Evolutionary conservation across 371 early-diverging fungal species (phyloP).

Genomic region (Actinomortierella ambigua): DNA sequence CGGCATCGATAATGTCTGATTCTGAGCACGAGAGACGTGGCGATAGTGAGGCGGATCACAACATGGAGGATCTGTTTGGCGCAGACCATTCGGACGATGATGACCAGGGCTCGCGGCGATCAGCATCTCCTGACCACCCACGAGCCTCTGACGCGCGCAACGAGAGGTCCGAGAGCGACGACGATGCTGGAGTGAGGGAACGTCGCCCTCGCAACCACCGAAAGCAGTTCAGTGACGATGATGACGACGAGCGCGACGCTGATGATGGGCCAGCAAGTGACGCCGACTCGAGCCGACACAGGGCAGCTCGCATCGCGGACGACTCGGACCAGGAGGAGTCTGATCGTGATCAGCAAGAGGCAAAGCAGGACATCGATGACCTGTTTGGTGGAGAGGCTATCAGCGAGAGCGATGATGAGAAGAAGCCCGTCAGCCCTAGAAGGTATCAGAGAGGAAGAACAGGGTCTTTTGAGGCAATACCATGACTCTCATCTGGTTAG

Average conservation of each 20-base stretch:
- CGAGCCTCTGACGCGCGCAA: too few species aligned
- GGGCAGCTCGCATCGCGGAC: constrained; percentile 29
- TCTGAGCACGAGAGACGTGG: constrained; percentile 24
- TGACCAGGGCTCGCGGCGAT: constrained; percentile 9
- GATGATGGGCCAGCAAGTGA: constrained; percentile 11
- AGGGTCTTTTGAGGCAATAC: too few species aligned
- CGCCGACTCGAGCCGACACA: constrained; percentile 22
- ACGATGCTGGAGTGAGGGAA: constrained; percentile 18
- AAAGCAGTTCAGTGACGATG: constrained; percentile 24
- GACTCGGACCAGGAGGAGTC: constrained; percentile 34
- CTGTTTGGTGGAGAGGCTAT: constrained; percentile 32
- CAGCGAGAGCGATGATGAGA: constrained; percentile 32
- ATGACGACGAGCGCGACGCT: constrained; percentile 17
- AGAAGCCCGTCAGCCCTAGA: not conserved
- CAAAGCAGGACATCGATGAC: constrained; percentile 16
- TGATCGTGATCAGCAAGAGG: constrained; percentile 5
- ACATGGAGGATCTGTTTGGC: constrained; percentile 41
- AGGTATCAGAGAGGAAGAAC: constrained; percentile 10
- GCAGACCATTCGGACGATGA: constrained; percentile 33
- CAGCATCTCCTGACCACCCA: too few species aligned
- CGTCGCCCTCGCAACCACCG: constrained; percentile 29
- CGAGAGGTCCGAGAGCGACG: too few species aligned
- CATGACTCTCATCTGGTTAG: too few species aligned
- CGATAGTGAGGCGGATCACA: constrained; percentile 5
- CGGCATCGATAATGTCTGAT: constrained; percentile 29